A percentile compares a stretch with the other conserved stretches of the same genome.
Conservation (phyloP, 2,329 filamentous ascomycete species). For the Orbilia brochopaga region DNA sequence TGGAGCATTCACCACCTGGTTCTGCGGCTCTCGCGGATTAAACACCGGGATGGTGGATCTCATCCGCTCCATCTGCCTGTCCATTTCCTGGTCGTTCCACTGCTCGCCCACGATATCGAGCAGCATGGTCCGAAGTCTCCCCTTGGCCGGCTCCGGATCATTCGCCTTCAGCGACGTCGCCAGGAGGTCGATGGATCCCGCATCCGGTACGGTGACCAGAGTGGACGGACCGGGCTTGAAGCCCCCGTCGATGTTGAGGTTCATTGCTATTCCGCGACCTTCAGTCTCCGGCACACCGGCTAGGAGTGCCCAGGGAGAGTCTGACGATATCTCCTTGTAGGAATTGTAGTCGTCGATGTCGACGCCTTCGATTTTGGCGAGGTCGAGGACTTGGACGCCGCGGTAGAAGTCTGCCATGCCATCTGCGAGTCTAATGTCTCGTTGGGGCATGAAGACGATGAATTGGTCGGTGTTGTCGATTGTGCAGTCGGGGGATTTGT, state of each 20-base stretch:
- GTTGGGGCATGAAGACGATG: slow-evolving; percentile 18
- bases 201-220: neutral
- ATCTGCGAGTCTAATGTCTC: neutral
- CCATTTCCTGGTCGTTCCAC: no score
- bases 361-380: slow-evolving; percentile 4
- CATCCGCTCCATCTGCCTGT: no score
- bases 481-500: slow-evolving; percentile 15
- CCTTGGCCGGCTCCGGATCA: no score
- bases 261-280: slow-evolving; percentile 4
- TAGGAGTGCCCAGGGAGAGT: neutral
- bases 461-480: slow-evolving; percentile 18
- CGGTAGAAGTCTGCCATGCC: neutral
- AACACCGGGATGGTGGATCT: no score
- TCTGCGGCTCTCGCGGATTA: no score
- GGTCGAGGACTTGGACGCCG: slow-evolving; percentile 24
- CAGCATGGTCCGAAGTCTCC: no score
- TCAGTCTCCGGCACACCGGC: neutral
- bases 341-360: slow-evolving; percentile 14
- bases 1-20: neutral
- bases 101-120: no score
- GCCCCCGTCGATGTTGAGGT: neutral
- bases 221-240: neutral
- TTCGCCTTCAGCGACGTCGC: no score
- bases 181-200: neutral
- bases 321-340: slow-evolving; percentile 13